Evolutionary conservation across 441 rosid species (phyloP).

Genomic region (Populus tomentosa): DNA sequence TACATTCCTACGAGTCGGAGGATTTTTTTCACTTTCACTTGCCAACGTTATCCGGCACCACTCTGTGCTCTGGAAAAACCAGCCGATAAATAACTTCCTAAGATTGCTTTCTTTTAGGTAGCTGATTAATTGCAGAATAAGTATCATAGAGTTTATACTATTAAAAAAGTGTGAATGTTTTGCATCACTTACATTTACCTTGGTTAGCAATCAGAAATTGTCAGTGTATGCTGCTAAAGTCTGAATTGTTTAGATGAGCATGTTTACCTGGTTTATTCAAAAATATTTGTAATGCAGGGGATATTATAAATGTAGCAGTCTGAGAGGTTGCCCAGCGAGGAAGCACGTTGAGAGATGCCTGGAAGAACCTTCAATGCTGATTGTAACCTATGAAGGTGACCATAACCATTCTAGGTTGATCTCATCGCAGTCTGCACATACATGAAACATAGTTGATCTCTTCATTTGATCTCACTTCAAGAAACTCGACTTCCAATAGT

Average conservation of each 20-base stretch:
- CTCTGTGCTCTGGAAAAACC: background rate
- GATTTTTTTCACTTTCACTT: background rate
- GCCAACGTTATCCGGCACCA: background rate
- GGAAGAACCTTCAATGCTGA: constrained; percentile 84
- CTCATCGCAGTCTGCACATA: constrained; percentile 49
- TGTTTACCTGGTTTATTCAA: background rate
- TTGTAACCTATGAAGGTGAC: constrained; percentile 88
- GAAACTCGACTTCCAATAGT: constrained; percentile 1
- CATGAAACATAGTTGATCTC: constrained; percentile 27
- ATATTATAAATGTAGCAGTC: constrained; percentile 91
- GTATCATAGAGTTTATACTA: too few species aligned
- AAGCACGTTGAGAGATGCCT: constrained; percentile 90
- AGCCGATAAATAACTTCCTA: background rate
- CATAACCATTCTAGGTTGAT: constrained; percentile 68
- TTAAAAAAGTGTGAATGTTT: background rate
- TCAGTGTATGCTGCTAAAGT: background rate
- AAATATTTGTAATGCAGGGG: constrained; percentile 47
- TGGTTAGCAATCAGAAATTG: background rate
- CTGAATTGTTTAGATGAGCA: background rate
- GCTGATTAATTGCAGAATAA: background rate
- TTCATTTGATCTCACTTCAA: constrained; percentile 11
- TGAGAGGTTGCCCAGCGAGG: constrained; percentile 97
- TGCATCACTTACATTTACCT: background rate
- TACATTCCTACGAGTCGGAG: background rate
- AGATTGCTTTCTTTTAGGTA: background rate